Base-by-base conservation (phyloP, 805 yeast genomes). In the Ogataea polymorpha region DNA sequence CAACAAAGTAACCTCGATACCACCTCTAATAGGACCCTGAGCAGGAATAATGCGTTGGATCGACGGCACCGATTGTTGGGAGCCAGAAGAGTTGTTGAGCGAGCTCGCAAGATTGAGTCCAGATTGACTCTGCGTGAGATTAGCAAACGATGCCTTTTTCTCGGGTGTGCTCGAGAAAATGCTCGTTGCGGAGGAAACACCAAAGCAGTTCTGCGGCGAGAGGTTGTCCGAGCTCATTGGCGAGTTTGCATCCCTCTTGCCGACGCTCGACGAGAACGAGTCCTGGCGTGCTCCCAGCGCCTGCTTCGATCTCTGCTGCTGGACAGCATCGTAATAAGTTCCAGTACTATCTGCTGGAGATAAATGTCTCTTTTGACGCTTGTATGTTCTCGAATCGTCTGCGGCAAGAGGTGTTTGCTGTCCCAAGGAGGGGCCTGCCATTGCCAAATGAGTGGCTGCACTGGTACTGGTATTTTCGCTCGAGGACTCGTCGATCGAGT, bases 21-120 rank as follows among this genome's bases (percentile, higher is more conserved):
- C 99, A 50, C 99, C 99, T 48, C 96, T 75, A 10, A 89, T 76
- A 8, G 97, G 96, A 2, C 99, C 99, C 61, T 86, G 93, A 0
- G 95, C 83, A 1, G 99, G 99, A 43, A 93, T 90, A 9, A 93
- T 83, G 44, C 96, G 74, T 60, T 88, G 91, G 39, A 91, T 82
- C 0, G 74, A 59, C 1, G 95, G 95, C 23, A 56, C 31, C 29
- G 49, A 16, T 5, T 21, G 29, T 26, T 35, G 38, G 21, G 24
- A 20, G n/a, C 23, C 11, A n/a, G 46, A 20, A 5, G 39, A 15
- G 23, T 27, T 45, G 32, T 23, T 20, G 27, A 32, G 23, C 17
- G 35, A 8, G 35, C 15, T 25, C 4, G 30, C 29, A 10, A 25
- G 41, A 14, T 27, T 25, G 18, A 23, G 16, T 20, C 31, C 32